Percentiles rank a stretch among this genome's conserved stretches.
These are phyloP conservation scores for Colletotrichum noveboracense DNA, from an alignment of 2,329 filamentous ascomycete genomes.

Conservation along the genomic window DNA sequence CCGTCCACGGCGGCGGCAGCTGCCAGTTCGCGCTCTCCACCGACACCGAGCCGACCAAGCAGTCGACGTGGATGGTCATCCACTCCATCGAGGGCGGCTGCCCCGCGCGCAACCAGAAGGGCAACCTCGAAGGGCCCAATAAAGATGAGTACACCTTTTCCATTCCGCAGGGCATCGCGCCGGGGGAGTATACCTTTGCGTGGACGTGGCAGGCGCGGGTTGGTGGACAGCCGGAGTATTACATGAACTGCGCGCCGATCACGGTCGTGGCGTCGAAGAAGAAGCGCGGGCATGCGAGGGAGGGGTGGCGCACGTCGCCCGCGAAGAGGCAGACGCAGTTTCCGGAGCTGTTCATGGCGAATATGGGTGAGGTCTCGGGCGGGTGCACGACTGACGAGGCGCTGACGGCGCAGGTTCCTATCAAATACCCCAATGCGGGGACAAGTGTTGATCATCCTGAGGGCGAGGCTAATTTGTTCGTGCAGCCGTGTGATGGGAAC, in stretches of 20 bases:
- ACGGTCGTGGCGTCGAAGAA: background rate
- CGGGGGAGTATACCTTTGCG: constrained; percentile 15
- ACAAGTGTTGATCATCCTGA: background rate
- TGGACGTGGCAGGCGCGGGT: constrained; percentile 14
- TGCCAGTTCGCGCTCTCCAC: constrained; percentile 11
- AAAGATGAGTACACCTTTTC: constrained; percentile 10
- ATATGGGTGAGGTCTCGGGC: constrained; percentile 1
- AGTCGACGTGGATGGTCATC: constrained; percentile 14
- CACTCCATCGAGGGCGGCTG: constrained; percentile 17
- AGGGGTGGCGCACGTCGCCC: too few relatives aligned
- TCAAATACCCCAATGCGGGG: background rate
- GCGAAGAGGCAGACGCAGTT: constrained; percentile 1
- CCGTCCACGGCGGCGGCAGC: constrained; percentile 13
- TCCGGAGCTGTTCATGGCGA: constrained; percentile 15
- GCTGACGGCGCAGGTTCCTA: background rate
- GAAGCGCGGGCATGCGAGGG: background rate
- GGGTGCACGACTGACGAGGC: constrained; percentile 12
- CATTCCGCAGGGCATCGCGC: constrained; percentile 1
- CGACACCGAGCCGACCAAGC: background rate
- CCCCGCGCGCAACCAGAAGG: constrained; percentile 12
- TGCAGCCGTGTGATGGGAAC: constrained; percentile 10
- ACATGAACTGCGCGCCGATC: constrained; percentile 19
- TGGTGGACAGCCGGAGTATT: constrained; percentile 7
- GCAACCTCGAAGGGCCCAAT: constrained; percentile 11
- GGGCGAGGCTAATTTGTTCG: constrained; percentile 2